A percentile compares a stretch with the other conserved stretches of the same genome.
phyloP scores from a whole-genome alignment of 345 rosid genomes.

The Eucalyptus paniculata region DNA sequence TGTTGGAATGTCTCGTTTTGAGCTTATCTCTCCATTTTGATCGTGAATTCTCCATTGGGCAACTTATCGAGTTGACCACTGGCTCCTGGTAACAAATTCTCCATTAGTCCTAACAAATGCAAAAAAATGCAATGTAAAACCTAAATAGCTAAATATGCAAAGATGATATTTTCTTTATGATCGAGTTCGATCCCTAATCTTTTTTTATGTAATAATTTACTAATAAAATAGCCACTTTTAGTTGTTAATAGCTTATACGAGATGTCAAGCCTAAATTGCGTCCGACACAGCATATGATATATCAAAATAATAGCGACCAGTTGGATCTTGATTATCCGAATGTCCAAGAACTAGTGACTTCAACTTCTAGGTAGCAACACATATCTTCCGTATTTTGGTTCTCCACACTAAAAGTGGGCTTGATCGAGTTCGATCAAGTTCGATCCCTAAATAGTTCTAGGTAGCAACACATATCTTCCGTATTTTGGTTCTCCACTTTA shows the following conservation, averaged over 20 bases:
- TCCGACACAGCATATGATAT: background rate
- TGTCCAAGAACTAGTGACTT: background rate
- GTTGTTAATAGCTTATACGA: background rate
- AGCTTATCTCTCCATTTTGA: too few relatives aligned
- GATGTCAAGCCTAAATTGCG: background rate
- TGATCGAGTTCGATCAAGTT: too few relatives aligned
- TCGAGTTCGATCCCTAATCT: background rate
- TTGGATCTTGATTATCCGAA: background rate
- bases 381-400: background rate
- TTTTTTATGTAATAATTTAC: rapidly evolving
- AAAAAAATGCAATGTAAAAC: background rate
- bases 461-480: too few relatives aligned
- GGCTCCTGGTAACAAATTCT: background rate
- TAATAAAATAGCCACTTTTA: background rate
- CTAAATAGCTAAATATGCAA: background rate
- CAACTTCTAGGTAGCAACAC: background rate
- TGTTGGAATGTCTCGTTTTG: too few relatives aligned
- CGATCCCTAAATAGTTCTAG: too few relatives aligned
- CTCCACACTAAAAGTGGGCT: too few relatives aligned
- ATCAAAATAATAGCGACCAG: background rate
- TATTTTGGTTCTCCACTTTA: too few relatives aligned
- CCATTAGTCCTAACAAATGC: background rate
- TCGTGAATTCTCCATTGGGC: too few relatives aligned
- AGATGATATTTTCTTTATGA: background rate
- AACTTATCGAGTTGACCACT: background rate